Percentiles rank a stretch among this genome's conserved stretches.
These are phyloP conservation scores for Hortaea werneckii DNA, from an alignment of 2,329 filamentous ascomycete species.

Conservation along the genomic window DNA sequence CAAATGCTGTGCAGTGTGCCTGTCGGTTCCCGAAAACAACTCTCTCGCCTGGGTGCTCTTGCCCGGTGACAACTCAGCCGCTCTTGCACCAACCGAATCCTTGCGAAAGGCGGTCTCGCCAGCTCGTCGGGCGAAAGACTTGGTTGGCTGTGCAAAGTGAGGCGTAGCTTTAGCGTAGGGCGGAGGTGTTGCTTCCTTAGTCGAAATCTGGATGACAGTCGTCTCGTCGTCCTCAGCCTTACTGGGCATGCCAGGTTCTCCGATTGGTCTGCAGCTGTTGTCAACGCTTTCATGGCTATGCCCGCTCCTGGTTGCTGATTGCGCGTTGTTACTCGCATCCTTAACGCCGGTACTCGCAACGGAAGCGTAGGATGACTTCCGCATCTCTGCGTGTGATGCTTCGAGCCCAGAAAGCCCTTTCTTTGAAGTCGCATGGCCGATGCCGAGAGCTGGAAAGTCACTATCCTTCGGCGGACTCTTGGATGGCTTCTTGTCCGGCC, in stretches of 20 bases:
- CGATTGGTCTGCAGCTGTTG: too few species aligned
- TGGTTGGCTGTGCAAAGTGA: conserved; percentile 23
- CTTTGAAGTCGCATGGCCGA: too few species aligned
- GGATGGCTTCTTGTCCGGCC: neutral
- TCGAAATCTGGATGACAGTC: neutral
- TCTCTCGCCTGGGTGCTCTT: conserved; percentile 12
- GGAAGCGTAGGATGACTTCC: conserved; percentile 10
- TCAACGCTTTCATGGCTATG: too few species aligned
- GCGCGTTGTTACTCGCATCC: neutral
- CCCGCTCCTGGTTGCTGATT: too few species aligned
- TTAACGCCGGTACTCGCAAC: conserved; percentile 4
- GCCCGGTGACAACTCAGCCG: conserved; percentile 7
- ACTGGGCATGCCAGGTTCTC: too few species aligned
- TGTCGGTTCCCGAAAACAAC: neutral
- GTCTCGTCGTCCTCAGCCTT: neutral
- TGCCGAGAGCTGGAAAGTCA: conserved; percentile 14
- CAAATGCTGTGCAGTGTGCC: neutral
- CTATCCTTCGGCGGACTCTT: conserved; percentile 4
- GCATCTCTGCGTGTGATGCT: neutral
- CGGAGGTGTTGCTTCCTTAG: neutral
- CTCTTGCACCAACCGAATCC: conserved; percentile 5
- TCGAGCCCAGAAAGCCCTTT: neutral
- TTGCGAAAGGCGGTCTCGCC: conserved; percentile 12
- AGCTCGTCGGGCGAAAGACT: conserved; percentile 10
- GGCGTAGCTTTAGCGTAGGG: conserved; percentile 4